Evolutionary conservation across 768 basidiomycete species (phyloP), one percentile per base, ranked within the genome.

Genomic region (Xerocomellus amylosporus): DNA sequence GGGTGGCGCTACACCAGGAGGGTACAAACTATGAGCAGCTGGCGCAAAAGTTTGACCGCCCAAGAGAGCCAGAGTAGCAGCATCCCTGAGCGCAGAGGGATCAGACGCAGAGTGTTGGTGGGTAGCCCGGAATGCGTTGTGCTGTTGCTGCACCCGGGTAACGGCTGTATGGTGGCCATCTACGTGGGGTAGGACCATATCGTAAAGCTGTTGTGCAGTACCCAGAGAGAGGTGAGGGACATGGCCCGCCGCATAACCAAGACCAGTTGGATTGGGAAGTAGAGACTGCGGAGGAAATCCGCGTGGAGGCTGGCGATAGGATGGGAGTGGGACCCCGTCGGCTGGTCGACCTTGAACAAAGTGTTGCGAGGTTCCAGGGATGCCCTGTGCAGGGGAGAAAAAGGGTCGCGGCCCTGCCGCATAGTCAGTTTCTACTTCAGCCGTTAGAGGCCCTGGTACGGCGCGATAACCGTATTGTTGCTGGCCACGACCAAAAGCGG

Each of bases 51-150:
- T 75, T 61, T 79, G 82, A 53, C 69, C 78, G 61, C 76, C 81
- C 61, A 90, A 72, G 55, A 90, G 64, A 31, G 86, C 82, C 44
- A 90, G 70, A n/a, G 84, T 69, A 33, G 84, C 78, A 37, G 82
- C 84, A 62, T 91, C 90, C 45, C 89, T 82, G 37, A 90, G 75
- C 9, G 84, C 79, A 33, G 88, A 87, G 4, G 89, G 90, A 65
- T 92, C 90, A 2, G 89, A 90, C 5, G 88, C 81, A 34, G 89
- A 91, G 70, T 92, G 89, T 58, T 91, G 90, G 68, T 92, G 89
- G 24, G 80, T 82, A 26, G 75, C 77, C 36, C 87, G 86, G 74
- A 87, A 90, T 42, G 79, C 79, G 60, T 83, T 84, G 65, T 85
- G 86, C 64, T 89, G 88, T 61, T 90, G 88, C 68, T 91, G 89